phyloP scores from a whole-genome alignment of 2,329 filamentous ascomycete genomes.

The Sphaerulina vaccinii region DNA sequence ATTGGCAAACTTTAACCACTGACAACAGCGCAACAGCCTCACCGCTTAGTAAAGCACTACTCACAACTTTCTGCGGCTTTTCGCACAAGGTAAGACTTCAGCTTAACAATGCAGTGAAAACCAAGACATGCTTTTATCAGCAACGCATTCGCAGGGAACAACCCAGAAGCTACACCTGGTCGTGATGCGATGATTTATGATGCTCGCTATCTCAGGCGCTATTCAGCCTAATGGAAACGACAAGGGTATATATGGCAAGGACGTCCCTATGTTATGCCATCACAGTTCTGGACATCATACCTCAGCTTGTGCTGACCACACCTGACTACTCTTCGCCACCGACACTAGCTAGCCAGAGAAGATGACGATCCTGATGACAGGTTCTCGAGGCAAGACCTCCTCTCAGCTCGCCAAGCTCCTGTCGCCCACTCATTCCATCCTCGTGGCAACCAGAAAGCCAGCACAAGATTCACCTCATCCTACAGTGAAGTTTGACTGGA shows the following conservation, averaged over 20 bases:
- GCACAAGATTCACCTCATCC: conserved; percentile 5
- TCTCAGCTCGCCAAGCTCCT: conserved; percentile 16
- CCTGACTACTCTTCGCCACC: neutral
- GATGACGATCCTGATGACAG: conserved; percentile 27
- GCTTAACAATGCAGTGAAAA: neutral
- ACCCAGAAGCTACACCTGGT: no score
- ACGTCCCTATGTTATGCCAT: no score
- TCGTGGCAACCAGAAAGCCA: conserved; percentile 15
- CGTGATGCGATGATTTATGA: no score
- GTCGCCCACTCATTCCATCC: conserved; percentile 9
- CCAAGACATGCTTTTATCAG: no score
- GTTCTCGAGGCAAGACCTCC: conserved; percentile 24
- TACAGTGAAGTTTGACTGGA: conserved; percentile 46
- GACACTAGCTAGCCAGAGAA: neutral
- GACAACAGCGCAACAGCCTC: neutral
- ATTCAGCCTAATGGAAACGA: no score
- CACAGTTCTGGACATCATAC: neutral
- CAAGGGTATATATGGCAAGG: no score
- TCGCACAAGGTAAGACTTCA: neutral
- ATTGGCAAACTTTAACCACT: neutral
- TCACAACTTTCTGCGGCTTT: no score
- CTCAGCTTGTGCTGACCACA: neutral
- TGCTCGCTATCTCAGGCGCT: no score
- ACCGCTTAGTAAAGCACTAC: neutral
- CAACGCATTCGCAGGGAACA: no score